Evolutionary conservation across 2,329 filamentous ascomycete genomes (phyloP).

Genomic region (Fusarium irregulare): DNA sequence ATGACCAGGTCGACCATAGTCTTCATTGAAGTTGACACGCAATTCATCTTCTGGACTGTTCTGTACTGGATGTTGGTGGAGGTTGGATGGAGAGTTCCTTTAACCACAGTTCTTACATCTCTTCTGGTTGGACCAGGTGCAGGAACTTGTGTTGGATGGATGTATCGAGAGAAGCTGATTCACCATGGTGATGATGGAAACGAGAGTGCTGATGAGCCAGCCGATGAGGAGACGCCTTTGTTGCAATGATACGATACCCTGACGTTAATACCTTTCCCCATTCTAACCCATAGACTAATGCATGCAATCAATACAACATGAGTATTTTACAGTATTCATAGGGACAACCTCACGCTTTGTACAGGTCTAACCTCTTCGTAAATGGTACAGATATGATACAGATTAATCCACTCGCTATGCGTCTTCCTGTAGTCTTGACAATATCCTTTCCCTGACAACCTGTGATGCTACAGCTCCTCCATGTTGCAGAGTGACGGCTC

Average conservation of each 20-base stretch:
- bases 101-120: constrained; percentile 47
- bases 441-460: constrained; percentile 80
- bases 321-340: constrained; percentile 35
- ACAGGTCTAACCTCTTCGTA: constrained; percentile 45
- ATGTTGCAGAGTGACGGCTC: constrained; percentile 88
- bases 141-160: constrained; percentile 54
- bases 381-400: constrained; percentile 49
- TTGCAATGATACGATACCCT: constrained; percentile 39
- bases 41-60: constrained; percentile 60
- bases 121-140: constrained; percentile 54
- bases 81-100: constrained; percentile 57
- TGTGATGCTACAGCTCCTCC: constrained; percentile 82
- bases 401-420: constrained; percentile 37
- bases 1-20: constrained; percentile 61
- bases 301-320: constrained; percentile 29
- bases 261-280: neutral
- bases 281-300: constrained; percentile 25
- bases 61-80: constrained; percentile 66
- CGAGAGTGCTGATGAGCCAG: constrained; percentile 22
- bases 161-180: constrained; percentile 54
- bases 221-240: constrained; percentile 52
- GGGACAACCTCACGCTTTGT: constrained; percentile 41
- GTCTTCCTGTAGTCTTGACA: constrained; percentile 55
- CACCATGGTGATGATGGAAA: constrained; percentile 35
- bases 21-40: constrained; percentile 60